These are phyloP conservation scores for Ascochyta rabiei DNA, from an alignment of 2,329 filamentous ascomycete genomes.

Conservation along the genomic window DNA sequence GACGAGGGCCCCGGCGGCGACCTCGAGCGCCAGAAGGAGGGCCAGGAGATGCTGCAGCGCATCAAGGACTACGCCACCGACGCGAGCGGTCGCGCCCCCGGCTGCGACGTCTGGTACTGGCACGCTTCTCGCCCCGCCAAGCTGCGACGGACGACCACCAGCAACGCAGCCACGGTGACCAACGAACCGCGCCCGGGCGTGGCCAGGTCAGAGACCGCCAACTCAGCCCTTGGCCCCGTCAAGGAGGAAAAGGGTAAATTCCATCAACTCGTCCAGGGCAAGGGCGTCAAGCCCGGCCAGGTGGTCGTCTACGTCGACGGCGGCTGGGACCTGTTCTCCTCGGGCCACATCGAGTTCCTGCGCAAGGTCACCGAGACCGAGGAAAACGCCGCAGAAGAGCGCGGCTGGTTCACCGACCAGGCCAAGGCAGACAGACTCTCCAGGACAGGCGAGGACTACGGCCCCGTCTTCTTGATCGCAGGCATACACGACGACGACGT, in stretches of 20 bases:
- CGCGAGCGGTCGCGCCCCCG: conserved; percentile 76
- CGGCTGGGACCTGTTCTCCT: conserved; percentile 95
- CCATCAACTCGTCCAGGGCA: conserved; percentile 71
- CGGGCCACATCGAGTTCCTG: conserved; percentile 95
- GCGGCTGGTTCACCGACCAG: conserved; percentile 76
- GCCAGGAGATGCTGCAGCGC: conserved; percentile 73
- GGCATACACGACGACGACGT: conserved; percentile 94
- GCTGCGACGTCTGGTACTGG: conserved; percentile 88
- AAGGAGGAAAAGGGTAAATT: conserved; percentile 70
- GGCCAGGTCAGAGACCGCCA: conserved; percentile 43
- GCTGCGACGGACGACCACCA: conserved; percentile 42
- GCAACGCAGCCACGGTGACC: conserved; percentile 18
- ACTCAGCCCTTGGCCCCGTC: conserved; percentile 43
- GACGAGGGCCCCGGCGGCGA: conserved; percentile 73
- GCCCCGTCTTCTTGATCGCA: conserved; percentile 84
- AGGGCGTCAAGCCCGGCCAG: conserved; percentile 76
- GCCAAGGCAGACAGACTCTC: conserved; percentile 67
- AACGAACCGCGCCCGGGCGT: conserved; percentile 30
- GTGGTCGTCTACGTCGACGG: conserved; percentile 93
- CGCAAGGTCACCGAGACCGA: conserved; percentile 76
- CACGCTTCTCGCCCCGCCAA: conserved; percentile 57
- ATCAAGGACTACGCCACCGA: conserved; percentile 89
- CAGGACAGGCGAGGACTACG: conserved; percentile 73
- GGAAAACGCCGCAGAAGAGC: conserved; percentile 67
- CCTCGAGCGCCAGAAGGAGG: conserved; percentile 69